Evolutionary conservation across 176 grass and related monocot genomes (phyloP), one percentile per base, ranked within the genome.

Genomic region (Pontederia paniculata): DNA sequence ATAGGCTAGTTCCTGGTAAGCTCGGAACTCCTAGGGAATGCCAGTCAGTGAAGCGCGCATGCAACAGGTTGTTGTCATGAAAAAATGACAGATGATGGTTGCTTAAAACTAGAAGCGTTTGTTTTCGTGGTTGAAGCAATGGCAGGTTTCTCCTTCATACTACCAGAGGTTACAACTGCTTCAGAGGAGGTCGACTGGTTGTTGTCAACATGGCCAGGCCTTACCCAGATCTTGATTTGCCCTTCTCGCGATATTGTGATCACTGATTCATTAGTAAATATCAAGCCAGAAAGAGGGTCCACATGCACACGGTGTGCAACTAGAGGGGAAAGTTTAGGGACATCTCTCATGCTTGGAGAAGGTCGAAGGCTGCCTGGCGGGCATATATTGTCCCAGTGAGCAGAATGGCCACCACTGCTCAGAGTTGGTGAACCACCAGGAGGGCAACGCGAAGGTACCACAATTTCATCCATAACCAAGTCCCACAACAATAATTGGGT

Each of bases 401-500:
- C 65, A 55, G 80, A 88, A 74, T 77, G 78, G 22, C 75, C 80
- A 65, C 80, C 80, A 53, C 65, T 77, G 63, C 78, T 93, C 62
- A 89, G 81, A 46, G 94, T 85, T 0, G 83, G 80, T 44, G 94
- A 88, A 16, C 75, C 76, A 42, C 80, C 71, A 11, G 80, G 47
- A 45, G 81, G 75, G 65, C 83, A 74, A 9, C 78, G 76, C 45
- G 84, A 57, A 49, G 87, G 80, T 12, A 85, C 78, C 23, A 62
- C 76, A 55, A 93, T 84, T 80, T 88, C 94, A 23, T 88, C 87
- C 75, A 80, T 68, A 22, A 77, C 77, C 57, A 98, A 73, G 67
- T 93, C 94, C 94, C 87, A 98, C 45, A 98, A 76, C 66, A 98
- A 83, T 52, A 98, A 54, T 72, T 82, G 87, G 14, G 80, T 77